Evolutionary conservation across 2,329 filamentous ascomycete species (phyloP), one percentile per base, ranked within the genome.

Genomic region (Didymella lethalis): DNA sequence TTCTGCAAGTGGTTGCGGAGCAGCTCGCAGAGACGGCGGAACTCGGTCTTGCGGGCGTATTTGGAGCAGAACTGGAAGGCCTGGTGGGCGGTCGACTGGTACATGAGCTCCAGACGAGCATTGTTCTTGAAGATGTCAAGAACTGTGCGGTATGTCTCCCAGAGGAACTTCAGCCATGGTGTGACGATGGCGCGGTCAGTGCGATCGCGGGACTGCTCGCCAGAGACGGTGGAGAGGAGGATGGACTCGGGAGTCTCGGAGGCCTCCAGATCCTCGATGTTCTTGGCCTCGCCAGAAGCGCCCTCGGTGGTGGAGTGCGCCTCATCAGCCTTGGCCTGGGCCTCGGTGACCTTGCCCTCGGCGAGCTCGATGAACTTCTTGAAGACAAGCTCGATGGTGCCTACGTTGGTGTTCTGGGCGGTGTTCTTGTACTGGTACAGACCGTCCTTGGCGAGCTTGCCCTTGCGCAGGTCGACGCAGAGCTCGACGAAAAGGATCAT

Each of bases 341-440:
- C 95, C 71, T 93, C 91, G 67, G 92, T 95, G 72, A 99, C 95
- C 84, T 98, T 99, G 70, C 92, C 87, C 78, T 96, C 94, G 70
- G 95, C 94, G 67, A 98, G 86, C 80, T 98, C 92, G 82, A 99
- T 97, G 82, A 99, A 99, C 79, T 90, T 93, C 82, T 97, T 97
- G 73, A 99, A 87, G 67, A 99, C 95, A 70, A 96, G 84, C 77
- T 78, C 95, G 78, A 99, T 99, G 62, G 95, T 99, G 71, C 88
- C 93, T 68, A 99, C 93, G 77, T 98, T 98, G 71, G 94, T 97
- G 83, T 99, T 99, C 80, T 99, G 95, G 55, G 93, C 94, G 69
- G 97, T 98, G 80, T 99, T 99, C 86, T 99, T 99, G 87, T 99
- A 99, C 80, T 97, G 95, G 80, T 98, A 99, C 48, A 99, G 86